Base-by-base conservation (phyloP, 768 basidiomycete genomes). In the Lactifluus volemus region DNA sequence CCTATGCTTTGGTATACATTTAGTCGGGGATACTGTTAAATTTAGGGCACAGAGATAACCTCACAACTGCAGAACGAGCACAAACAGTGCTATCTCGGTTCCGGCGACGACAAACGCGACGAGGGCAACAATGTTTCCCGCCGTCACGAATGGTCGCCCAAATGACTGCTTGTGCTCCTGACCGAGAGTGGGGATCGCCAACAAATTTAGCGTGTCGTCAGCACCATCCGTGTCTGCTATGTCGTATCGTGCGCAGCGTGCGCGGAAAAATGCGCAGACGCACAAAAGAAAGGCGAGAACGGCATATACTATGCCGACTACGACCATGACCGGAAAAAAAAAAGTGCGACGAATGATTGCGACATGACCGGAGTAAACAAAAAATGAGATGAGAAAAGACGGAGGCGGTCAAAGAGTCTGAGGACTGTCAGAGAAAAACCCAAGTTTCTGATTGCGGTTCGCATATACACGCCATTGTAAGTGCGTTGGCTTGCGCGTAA, bases 401-500 rank as follows among this genome's bases (percentile, higher is more conserved):
- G n/a, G n/a, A n/a, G 74, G 36, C 69, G 68, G 67, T 92, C 87
- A 65, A 93, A 94, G n/a, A 93, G 78, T 49, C 89, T 83, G 10
- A 93, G 75, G 55, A 92, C 81, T 0, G 88, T 79, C 56, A 92
- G 71, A 1, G 87, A 79, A 68, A 88, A 90, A 0, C 88, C 86
- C 2, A 94, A 77, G 59, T 83, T 82, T 14, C 83, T 83, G 9
- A 93, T 76, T 0, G 89, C 89, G 0, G 84, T 87, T 30, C 90
- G 83, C 42, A 78, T 79, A 72, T 92, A 92, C 14, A 90, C 88
- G 15, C 89, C 90, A 55, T 92, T 81, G 68, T 91, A 92, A 0
- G 91, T 93, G 45, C 91, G 79, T 65, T 89, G 84, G 32, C 89
- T 79, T 0, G 91, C 91, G 14, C 91, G 80, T 17, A 93, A 72